Evolutionary conservation across 1,284 basidiomycete species (phyloP).

Genomic region (Papiliotrema flavescens): DNA sequence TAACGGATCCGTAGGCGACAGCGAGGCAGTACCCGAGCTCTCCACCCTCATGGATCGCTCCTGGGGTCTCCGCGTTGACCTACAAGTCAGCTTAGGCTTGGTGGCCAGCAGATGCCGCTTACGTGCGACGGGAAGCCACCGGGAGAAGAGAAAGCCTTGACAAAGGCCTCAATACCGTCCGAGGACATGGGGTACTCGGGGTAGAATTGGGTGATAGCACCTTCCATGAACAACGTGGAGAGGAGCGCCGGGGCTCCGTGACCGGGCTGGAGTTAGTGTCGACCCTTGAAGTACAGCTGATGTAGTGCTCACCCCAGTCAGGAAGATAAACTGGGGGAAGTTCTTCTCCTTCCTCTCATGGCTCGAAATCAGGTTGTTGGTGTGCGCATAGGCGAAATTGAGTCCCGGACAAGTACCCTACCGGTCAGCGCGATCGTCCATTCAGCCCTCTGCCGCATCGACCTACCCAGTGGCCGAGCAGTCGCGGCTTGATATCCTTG

Average conservation of each 20-base stretch:
- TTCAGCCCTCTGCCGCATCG: not conserved
- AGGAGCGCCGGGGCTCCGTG: slow-evolving; percentile 79
- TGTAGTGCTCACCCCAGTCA: slow-evolving; percentile 50
- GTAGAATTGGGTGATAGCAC: slow-evolving; percentile 68
- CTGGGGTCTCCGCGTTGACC: slow-evolving; percentile 74
- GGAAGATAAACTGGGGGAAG: slow-evolving; percentile 57
- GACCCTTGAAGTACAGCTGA: not conserved
- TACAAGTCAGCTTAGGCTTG: not conserved
- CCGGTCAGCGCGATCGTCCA: not conserved
- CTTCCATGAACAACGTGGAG: slow-evolving; percentile 75
- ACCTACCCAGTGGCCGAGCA: slow-evolving; percentile 55
- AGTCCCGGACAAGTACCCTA: slow-evolving; percentile 59
- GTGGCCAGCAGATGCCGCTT: slow-evolving; percentile 29
- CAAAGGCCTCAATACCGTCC: slow-evolving; percentile 58
- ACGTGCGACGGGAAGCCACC: slow-evolving; percentile 54
- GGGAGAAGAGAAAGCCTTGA: slow-evolving; percentile 51
- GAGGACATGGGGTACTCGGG: slow-evolving; percentile 65
- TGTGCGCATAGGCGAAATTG: slow-evolving; percentile 70
- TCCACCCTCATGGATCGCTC: slow-evolving; percentile 82
- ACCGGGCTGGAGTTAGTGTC: slow-evolving; percentile 55
- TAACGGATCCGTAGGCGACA: slow-evolving; percentile 71
- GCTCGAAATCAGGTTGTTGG: slow-evolving; percentile 62
- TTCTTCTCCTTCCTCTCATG: slow-evolving; percentile 51
- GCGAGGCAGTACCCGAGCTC: slow-evolving; percentile 84
- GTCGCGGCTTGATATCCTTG: slow-evolving; percentile 69